Base-by-base conservation (phyloP, 2,329 filamentous ascomycete species). In the Hyphodiscus sp. region DNA sequence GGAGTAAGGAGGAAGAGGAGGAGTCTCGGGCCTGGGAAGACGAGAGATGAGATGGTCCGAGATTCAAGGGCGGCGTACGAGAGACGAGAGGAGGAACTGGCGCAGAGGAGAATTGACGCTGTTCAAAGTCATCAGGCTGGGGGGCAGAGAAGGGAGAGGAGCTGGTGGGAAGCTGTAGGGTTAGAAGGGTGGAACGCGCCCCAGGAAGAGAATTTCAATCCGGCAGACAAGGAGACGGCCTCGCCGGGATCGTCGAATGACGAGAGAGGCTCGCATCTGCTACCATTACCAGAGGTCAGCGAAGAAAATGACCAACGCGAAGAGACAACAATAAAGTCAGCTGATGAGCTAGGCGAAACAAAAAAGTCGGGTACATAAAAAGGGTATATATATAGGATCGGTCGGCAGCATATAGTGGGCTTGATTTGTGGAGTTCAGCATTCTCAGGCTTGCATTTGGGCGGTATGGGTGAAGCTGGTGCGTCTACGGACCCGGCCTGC, bases 41-140 rank as follows among this genome's bases (percentile, higher is more conserved):
- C 76, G 8, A 68, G 75, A 48, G 77, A 80, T 55, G 77, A 81
- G 61, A 74, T 79, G 73, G 69, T 73, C 11, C 68, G 76, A 45
- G 78, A 82, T 53, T 74, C 76, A 2, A 67, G 71, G 53, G 68
- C 72, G 18, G 78, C 79, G 10, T 72, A 76, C 53, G 64, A 67
- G 53, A 69, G 80, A 45, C 68, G 79, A 30, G 73, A 78, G 7
- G 70, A 71, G 54, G 80, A 81, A 62, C 62, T 72, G 26, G 69
- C 66, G 4, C 69, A 64, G 41, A 71, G 56, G 63, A 71, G 63
- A 61, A 66, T 16, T 57, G 67, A 59, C 54, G 55, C 41, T 13
- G 44, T 56, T 26, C 55, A 58, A 18, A 54, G 15, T 26, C 51
- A 13, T 46, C 33, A 30, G 10, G 53, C 47, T 47, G 50, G 52